Conservation (phyloP, 2,329 filamentous ascomycete species). For the Zasmidium cellare region DNA sequence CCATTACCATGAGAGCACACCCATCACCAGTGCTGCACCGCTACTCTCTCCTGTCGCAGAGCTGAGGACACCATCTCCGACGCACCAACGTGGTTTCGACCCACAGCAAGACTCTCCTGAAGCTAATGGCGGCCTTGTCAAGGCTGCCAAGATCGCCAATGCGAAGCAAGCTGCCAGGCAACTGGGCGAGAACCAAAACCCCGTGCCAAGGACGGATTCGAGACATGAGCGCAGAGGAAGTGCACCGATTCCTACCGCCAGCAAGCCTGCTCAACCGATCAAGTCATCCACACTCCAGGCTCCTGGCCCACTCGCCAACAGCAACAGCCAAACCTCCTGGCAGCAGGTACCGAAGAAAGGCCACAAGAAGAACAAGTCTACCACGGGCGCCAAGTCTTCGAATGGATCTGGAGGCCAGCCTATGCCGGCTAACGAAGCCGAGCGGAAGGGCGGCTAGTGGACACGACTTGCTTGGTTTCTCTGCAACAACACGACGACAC, state of each 20-base stretch:
- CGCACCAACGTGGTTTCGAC: conserved; percentile 57
- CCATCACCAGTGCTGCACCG: conserved; percentile 30
- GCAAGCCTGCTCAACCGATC: conserved; percentile 4
- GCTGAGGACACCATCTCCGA: conserved; percentile 69
- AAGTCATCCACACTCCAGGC: background rate
- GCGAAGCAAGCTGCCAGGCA: conserved; percentile 28
- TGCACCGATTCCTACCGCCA: conserved; percentile 17
- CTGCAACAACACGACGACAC: background rate
- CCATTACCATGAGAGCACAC: conserved; percentile 17
- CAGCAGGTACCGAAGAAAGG: conserved; percentile 29
- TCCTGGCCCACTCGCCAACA: conserved; percentile 2
- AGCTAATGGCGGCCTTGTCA: conserved; percentile 27
- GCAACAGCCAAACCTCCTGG: conserved; percentile 24
- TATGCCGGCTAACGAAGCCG: conserved; percentile 44
- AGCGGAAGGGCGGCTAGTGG: conserved; percentile 47
- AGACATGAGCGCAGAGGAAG: conserved; percentile 29
- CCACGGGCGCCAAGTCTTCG: conserved; percentile 10
- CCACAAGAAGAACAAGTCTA: conserved; percentile 38
- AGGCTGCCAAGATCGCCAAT: conserved; percentile 30
- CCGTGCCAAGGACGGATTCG: conserved; percentile 8
- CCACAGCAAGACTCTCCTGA: conserved; percentile 21
- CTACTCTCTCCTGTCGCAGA: conserved; percentile 73
- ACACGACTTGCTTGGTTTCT: background rate
- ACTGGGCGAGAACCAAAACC: conserved; percentile 23
- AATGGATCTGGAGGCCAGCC: conserved; percentile 37